phyloP scores from a whole-genome alignment of 345 rosid species.

The Salix caprea region DNA sequence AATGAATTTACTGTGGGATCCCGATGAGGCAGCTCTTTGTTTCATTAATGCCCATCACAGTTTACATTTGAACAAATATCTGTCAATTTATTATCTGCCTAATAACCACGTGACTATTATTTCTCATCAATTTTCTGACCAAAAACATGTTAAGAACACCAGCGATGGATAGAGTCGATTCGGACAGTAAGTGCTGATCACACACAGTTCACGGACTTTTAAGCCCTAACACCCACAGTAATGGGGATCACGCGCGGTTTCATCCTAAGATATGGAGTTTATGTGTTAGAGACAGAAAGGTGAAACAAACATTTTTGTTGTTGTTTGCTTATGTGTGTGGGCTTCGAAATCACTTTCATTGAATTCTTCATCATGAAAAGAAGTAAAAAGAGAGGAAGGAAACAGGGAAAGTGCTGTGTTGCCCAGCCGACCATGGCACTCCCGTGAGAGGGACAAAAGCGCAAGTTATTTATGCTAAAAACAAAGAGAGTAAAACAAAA shows the following conservation, averaged over 20 bases:
- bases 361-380: conserved; percentile 1
- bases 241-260: conserved; percentile 2
- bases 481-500: background rate
- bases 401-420: conserved; percentile 8
- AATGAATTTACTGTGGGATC: background rate
- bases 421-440: conserved; percentile 58
- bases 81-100: background rate
- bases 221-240: too few relatives aligned
- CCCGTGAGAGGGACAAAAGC: conserved; percentile 54
- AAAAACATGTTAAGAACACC: background rate
- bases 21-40: background rate
- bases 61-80: background rate
- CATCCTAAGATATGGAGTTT: too few relatives aligned
- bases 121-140: background rate
- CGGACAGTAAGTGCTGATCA: too few relatives aligned
- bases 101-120: background rate
- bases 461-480: background rate
- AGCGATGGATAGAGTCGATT: too few relatives aligned
- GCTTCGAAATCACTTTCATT: conserved; percentile 1
- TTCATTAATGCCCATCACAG: background rate
- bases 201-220: too few relatives aligned
- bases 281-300: too few relatives aligned
- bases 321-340: conserved; percentile 4
- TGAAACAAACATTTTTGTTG: background rate
- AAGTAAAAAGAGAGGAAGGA: conserved; percentile 10